phyloP scores from a whole-genome alignment of 2,329 filamentous ascomycete species.

The Colletotrichum agaves region DNA sequence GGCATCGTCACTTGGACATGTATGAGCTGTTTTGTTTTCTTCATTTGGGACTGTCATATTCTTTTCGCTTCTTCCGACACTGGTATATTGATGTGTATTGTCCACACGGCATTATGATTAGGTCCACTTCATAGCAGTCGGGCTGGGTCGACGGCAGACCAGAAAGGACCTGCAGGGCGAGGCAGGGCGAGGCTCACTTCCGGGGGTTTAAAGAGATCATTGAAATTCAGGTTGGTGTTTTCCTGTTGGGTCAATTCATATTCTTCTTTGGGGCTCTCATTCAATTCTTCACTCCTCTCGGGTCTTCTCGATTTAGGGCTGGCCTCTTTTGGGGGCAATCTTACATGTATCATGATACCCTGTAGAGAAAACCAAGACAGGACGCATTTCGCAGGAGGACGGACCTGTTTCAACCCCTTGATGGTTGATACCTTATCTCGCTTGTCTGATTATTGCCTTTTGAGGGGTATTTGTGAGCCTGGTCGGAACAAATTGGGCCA shows the following conservation, averaged over 20 bases:
- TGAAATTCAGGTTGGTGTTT: constrained; percentile 26
- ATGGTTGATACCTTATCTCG: constrained; percentile 35
- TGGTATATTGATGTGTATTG: constrained; percentile 21
- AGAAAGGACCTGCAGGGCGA: constrained; percentile 10
- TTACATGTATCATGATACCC: constrained; percentile 37
- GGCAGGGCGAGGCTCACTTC: background rate
- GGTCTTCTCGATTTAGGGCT: constrained; percentile 17
- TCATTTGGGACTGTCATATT: background rate
- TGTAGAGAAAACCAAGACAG: constrained; percentile 35
- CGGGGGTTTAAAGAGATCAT: constrained; percentile 4
- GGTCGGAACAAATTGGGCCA: background rate
- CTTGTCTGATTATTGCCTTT: constrained; percentile 36
- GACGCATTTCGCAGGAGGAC: constrained; percentile 21
- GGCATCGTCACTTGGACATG: constrained; percentile 18
- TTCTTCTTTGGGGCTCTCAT: background rate
- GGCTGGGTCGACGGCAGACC: constrained; percentile 8
- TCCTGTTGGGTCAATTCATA: background rate
- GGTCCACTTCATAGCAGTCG: constrained; percentile 14
- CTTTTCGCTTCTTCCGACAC: constrained; percentile 12
- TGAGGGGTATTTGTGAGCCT: constrained; percentile 9
- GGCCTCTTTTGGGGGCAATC: constrained; percentile 30
- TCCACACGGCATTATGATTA: constrained; percentile 14
- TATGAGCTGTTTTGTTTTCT: constrained; percentile 13
- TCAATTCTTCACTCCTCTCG: constrained; percentile 15
- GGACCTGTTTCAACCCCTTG: constrained; percentile 32